Percentiles rank a stretch among this genome's conserved stretches.
Conservation (phyloP, 345 rosid species). For the Camelina neglecta region DNA sequence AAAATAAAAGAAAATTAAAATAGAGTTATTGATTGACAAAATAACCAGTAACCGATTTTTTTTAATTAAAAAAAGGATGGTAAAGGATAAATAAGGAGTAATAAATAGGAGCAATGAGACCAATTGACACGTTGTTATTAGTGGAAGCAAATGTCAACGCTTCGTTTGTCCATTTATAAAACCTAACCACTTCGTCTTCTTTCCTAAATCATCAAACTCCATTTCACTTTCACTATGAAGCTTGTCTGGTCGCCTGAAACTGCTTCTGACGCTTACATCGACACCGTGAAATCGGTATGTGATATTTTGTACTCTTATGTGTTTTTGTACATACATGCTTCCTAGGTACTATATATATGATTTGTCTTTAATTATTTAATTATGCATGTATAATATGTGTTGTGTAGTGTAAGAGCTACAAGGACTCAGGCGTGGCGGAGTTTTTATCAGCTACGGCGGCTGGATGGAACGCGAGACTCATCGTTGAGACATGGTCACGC, state of each 20-base stretch:
- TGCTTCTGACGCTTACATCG: constrained; percentile 75
- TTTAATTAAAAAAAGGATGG: not conserved
- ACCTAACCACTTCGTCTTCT: constrained; percentile 32
- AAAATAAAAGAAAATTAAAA: not conserved
- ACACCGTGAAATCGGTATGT: constrained; percentile 68
- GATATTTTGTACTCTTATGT: not conserved
- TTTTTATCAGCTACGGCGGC: constrained; percentile 87
- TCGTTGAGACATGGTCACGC: constrained; percentile 75
- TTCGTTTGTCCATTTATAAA: constrained; percentile 36
- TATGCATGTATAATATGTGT: constrained; percentile 8
- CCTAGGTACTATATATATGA: not conserved
- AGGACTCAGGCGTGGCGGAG: constrained; percentile 75
- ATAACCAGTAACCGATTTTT: not conserved
- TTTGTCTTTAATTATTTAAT: not conserved
- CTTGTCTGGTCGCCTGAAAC: constrained; percentile 85
- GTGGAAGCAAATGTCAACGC: constrained; percentile 47
- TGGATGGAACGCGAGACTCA: constrained; percentile 79
- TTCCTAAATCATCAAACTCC: constrained; percentile 18
- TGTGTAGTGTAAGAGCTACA: constrained; percentile 55
- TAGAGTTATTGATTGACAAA: not conserved
- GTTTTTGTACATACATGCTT: not conserved
- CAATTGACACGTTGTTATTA: constrained; percentile 42
- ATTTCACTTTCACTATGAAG: constrained; percentile 56
- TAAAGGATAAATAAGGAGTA: constrained; percentile 9
- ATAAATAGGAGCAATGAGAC: constrained; percentile 30